These are phyloP conservation scores for Pseudogymnoascus sp. DNA, from an alignment of 2,329 filamentous ascomycete genomes.

Conservation along the genomic window DNA sequence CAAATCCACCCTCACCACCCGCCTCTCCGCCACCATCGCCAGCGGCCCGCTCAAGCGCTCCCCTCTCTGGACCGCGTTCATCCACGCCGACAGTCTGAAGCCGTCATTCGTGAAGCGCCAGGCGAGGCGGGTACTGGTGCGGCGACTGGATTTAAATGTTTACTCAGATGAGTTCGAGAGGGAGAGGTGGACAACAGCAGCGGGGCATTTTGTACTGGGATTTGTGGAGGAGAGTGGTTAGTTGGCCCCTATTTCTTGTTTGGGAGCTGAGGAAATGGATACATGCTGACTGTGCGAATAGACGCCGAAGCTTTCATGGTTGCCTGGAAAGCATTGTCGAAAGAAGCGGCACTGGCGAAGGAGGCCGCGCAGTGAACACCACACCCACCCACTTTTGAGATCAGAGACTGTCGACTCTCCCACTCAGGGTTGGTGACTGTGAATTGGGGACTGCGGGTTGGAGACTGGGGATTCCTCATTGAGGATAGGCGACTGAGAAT, in stretches of 20 bases:
- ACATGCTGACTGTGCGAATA: not conserved
- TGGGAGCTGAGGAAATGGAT: not conserved
- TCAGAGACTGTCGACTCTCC: too few species aligned
- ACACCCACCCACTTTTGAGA: too few species aligned
- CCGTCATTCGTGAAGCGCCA: slow-evolving; percentile 42
- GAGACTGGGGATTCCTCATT: too few species aligned
- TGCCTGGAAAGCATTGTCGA: not conserved
- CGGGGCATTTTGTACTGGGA: slow-evolving; percentile 27
- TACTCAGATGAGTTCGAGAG: slow-evolving; percentile 51
- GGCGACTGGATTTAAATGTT: slow-evolving; percentile 50
- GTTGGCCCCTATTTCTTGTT: not conserved
- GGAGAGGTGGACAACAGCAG: slow-evolving; percentile 41
- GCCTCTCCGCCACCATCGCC: slow-evolving; percentile 50
- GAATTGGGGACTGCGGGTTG: too few species aligned
- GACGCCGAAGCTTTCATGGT: not conserved
- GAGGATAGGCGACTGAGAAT: too few species aligned
- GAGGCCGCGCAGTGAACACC: not conserved
- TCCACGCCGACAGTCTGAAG: not conserved
- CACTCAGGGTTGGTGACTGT: too few species aligned
- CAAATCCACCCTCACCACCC: slow-evolving; percentile 38
- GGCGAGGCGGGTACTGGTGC: slow-evolving; percentile 42
- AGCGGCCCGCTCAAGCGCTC: slow-evolving; percentile 47
- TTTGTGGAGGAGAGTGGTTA: slow-evolving; percentile 25
- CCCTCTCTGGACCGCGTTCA: slow-evolving; percentile 58
- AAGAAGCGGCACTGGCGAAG: not conserved